Evolutionary conservation across 2,329 filamentous ascomycete genomes (phyloP), one percentile per base, ranked within the genome.

Genomic region (Pseudocercospora cruenta): DNA sequence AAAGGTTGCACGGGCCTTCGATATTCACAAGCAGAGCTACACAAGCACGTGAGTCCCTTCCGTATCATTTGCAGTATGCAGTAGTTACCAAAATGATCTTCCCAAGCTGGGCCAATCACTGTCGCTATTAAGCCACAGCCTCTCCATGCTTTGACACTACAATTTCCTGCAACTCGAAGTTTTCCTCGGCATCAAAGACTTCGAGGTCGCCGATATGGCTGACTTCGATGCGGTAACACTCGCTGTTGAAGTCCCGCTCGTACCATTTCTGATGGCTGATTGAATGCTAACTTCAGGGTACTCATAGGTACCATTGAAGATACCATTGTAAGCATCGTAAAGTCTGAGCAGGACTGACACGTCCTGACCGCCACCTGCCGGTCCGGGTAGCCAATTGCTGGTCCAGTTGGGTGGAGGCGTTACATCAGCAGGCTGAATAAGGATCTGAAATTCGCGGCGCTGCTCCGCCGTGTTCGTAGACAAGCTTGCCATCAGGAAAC

Each of bases 391-490:
- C 68, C 69, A 73, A 45, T 72, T 73, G 22, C 57, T 65, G 1
- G 65, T 72, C 70, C 71, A 72, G 26, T 71, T 70, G 1, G 45
- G 21, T 6, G 71, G 70, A 6, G 70, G 71, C 14, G 66, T 33
- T 1, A 64, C 49, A 19, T 69, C 69, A 5, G 66, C 66, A 5
- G 66, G 33, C 24, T 70, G 69, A 31, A 71, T 31, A 6, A 71
- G 39, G 12, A 71, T 59, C 43, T 71, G 63, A 58, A 71, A 71
- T 8, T 26, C 14, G 1, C 49, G 54, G 58, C 10, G 21, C 39
- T 4, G 36, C 22, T 7, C 61, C 36, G 28, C 54, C 31, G 7
- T 26, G 12, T 3, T 62, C 66, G 39, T 72, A 73, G 2, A 73
- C 60, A 10, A n/a, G 58, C 24, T 21, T 19, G 2, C 71, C 70